Evolutionary conservation across 164 flowering plant genomes (phyloP), one percentile per base, ranked within the genome.

Genomic region (Nymphaea thermarum): DNA sequence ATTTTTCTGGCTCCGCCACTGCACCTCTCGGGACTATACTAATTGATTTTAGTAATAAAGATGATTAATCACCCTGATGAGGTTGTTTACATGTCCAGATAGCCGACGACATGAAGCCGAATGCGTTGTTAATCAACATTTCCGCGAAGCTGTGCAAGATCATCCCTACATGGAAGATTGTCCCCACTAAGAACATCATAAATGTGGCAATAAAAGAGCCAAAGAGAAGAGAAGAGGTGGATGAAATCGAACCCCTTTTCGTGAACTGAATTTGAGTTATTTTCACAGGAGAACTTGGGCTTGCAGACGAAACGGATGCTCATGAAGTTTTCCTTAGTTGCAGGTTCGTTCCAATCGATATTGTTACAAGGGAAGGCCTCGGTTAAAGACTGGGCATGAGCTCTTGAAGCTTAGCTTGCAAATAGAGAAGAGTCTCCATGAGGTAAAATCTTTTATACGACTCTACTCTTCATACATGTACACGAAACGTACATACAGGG

Each of bases 331-430:
- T 51, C 57, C 12, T 3, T 8, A 51, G 14, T 61, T 69, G 12
- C 82, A 91, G 96, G 67, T 89, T 41, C 80, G 94, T 6, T 73
- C 74, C 6, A 92, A 90, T 66, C 83, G 80, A 4, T 82, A 80
- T 45, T 93, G 95, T 78, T 93, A 93, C 86, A 88, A 87, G 63
- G 98, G 95, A 25, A 72, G 79, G 61, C 90, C 87, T 15, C 90
- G 98, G 12, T 74, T 93, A 82, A 81, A 75, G 69, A 93, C 98
- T 0, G 98, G 81, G 14, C 4, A 77, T 15, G 84, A 90, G 65
- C 87, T 90, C 51, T 65, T 87, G 14, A 79, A 62, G 18, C 80
- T 76, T 66, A 85, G 91, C 72, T 14, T 78, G 66, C 85, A 85
- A 12, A 70, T 93, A 3, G 96, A 93, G 75, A 43, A 85, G 43